phyloP scores from a whole-genome alignment of 345 rosid genomes.

The Firmiana major region DNA sequence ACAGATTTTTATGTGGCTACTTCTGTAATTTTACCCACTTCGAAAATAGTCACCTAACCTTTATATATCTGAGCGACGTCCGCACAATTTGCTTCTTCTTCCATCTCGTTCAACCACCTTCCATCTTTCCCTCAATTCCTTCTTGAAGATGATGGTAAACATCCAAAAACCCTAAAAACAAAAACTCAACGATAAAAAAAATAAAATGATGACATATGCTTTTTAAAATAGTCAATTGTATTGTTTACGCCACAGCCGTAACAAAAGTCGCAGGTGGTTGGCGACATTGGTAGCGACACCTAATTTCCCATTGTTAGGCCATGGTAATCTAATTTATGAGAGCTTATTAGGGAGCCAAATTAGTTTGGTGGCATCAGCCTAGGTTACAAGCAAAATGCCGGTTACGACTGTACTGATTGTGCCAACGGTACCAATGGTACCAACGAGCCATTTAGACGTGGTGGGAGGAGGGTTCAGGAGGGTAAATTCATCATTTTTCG shows the following conservation, averaged over 20 bases:
- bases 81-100: not conserved
- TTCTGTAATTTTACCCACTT: not conserved
- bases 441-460: constrained; percentile 25
- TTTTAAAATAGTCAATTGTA: too few species aligned
- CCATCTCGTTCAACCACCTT: too few species aligned
- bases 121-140: not conserved
- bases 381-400: constrained; percentile 17
- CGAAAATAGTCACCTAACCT: not conserved
- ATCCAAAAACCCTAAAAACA: constrained; percentile 7
- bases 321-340: constrained; percentile 42
- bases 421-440: too few species aligned
- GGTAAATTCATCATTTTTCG: constrained; percentile 25
- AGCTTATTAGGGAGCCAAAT: constrained; percentile 45
- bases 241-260: constrained; percentile 20
- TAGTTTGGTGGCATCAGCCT: constrained; percentile 35
- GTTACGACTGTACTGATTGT: constrained; percentile 16
- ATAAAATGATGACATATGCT: too few species aligned
- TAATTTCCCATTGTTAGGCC: constrained; percentile 35
- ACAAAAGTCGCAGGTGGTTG: constrained; percentile 30
- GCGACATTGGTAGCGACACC: constrained; percentile 30
- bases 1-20: not conserved
- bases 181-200: not conserved
- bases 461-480: constrained; percentile 25
- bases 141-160: not conserved
- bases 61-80: not conserved